These are phyloP conservation scores for Cryptosporidium xiaoi DNA, from an alignment of 169 alveolate genomes.

Conservation along the genomic window DNA sequence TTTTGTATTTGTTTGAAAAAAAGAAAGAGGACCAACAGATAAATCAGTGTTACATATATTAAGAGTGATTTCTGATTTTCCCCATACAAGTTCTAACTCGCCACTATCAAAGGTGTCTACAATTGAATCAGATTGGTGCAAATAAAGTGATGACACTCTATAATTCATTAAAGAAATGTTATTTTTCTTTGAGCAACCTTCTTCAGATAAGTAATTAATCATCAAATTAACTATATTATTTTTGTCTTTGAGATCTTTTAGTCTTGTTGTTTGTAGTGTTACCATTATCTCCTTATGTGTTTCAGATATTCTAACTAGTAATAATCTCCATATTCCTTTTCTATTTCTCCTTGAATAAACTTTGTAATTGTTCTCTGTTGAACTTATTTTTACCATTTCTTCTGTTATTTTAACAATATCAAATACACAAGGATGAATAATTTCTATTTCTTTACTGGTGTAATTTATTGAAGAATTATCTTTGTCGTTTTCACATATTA, in stretches of 20 bases:
- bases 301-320: conserved; percentile 69
- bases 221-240: not conserved
- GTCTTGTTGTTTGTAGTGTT: conserved; percentile 60
- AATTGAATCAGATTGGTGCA: conserved; percentile 58
- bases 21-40: conserved; percentile 65
- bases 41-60: conserved; percentile 26
- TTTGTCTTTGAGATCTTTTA: not conserved
- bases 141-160: conserved; percentile 20
- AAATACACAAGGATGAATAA: conserved; percentile 47
- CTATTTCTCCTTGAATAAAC: conserved; percentile 60
- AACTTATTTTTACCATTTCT: conserved; percentile 8
- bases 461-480: not conserved
- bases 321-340: conserved; percentile 74
- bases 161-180: not conserved
- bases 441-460: not conserved
- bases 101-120: conserved; percentile 68
- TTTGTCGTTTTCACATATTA: too few relatives aligned
- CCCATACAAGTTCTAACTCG: conserved; percentile 31
- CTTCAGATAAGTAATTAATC: conserved; percentile 15
- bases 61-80: conserved; percentile 7
- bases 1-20: conserved; percentile 77
- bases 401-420: conserved; percentile 18
- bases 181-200: not conserved
- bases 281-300: conserved; percentile 49
- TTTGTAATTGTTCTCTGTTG: conserved; percentile 20